Percentiles rank a stretch among this genome's conserved stretches.
phyloP scores from a whole-genome alignment of 495 filamentous ascomycete genomes.

The Annulohypoxylon stygium region DNA sequence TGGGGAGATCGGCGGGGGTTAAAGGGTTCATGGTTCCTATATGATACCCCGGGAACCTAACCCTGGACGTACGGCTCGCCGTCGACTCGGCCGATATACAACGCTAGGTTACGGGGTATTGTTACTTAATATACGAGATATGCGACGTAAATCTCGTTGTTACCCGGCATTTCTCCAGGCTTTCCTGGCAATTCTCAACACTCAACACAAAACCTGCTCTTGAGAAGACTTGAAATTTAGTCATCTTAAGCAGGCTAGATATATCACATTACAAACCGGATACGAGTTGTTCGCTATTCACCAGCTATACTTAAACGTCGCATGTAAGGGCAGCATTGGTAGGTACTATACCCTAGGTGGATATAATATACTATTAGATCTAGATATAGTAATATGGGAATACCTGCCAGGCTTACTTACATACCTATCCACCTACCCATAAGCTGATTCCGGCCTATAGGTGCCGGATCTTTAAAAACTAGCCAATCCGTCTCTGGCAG shows the following conservation, averaged over 20 bases:
- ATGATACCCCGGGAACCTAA: neutral
- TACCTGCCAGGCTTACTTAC: slow-evolving; percentile 1
- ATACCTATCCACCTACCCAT: neutral
- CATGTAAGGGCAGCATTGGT: neutral
- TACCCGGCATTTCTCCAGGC: neutral
- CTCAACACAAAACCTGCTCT: neutral
- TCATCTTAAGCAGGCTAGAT: neutral
- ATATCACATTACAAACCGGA: neutral
- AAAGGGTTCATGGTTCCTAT: neutral
- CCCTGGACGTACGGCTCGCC: neutral
- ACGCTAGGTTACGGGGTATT: neutral
- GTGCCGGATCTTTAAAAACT: neutral
- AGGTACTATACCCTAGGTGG: neutral
- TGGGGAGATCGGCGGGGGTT: neutral
- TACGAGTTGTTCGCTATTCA: neutral
- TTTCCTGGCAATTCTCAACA: neutral
- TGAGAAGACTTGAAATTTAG: neutral
- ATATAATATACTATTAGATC: slow-evolving; percentile 1
- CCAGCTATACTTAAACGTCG: neutral
- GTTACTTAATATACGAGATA: slow-evolving; percentile 2
- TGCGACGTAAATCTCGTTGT: neutral
- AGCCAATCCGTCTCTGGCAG: slow-evolving; percentile 8
- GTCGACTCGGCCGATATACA: neutral
- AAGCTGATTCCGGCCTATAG: neutral
- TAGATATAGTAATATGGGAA: slow-evolving; percentile 9